A percentile compares a stretch with the other conserved stretches of the same genome.
Conservation (phyloP, 2,329 filamentous ascomycete species). For the Pseudophaeomoniella oleicola region DNA sequence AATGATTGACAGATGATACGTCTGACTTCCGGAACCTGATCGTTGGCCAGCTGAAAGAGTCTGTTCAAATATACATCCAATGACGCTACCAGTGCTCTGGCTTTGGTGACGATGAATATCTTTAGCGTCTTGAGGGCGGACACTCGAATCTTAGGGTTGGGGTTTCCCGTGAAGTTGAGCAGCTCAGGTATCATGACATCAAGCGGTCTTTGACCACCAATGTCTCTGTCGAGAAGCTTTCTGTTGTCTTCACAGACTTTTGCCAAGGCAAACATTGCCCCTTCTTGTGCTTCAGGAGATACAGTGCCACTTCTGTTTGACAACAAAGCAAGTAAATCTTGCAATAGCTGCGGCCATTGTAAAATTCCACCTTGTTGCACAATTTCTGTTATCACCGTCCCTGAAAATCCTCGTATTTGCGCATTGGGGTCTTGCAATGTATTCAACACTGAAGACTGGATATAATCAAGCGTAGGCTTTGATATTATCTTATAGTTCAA, state of each 20-base stretch:
- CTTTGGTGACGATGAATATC: constrained; percentile 74
- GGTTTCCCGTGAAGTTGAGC: constrained; percentile 68
- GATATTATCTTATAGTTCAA: constrained; percentile 61
- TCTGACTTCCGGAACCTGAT: constrained; percentile 67
- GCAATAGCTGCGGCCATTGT: constrained; percentile 80
- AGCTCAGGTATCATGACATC: constrained; percentile 82
- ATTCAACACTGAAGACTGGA: constrained; percentile 64
- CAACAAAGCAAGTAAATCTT: constrained; percentile 66
- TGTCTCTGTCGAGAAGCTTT: constrained; percentile 71
- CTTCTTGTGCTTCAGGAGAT: constrained; percentile 65
- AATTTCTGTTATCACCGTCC: constrained; percentile 87
- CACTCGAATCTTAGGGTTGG: constrained; percentile 61
- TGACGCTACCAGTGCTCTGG: constrained; percentile 64
- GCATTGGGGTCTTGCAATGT: constrained; percentile 67
- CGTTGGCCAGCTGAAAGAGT: constrained; percentile 67
- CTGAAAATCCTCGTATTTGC: constrained; percentile 77
- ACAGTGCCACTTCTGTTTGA: constrained; percentile 56
- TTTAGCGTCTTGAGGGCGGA: constrained; percentile 77
- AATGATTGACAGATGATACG: constrained; percentile 89
- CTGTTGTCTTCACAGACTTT: constrained; percentile 97
- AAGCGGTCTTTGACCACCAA: constrained; percentile 76
- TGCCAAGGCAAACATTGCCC: constrained; percentile 78
- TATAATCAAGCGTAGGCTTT: constrained; percentile 55
- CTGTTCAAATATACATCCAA: constrained; percentile 70
- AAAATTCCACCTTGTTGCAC: constrained; percentile 72